A percentile compares a stretch with the other conserved stretches of the same genome.
Evolutionary conservation across 2,329 filamentous ascomycete species (phyloP).

Genomic region (Paramyrothecium sp.): DNA sequence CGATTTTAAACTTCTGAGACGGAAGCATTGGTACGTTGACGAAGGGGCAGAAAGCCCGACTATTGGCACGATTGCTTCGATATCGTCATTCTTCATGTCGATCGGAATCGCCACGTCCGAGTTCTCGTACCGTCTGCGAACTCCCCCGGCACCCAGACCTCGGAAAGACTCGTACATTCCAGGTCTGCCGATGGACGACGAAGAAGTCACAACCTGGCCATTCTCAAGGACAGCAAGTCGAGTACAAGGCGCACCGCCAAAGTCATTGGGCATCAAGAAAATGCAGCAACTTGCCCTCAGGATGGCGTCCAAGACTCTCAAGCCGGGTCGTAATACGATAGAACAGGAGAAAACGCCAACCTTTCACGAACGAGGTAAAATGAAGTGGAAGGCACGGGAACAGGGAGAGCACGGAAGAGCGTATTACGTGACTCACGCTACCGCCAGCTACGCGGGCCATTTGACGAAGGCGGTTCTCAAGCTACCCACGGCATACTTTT

Average conservation of each 20-base stretch:
- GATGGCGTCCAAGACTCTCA: slow-evolving; percentile 28
- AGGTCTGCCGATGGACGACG: background rate
- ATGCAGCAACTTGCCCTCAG: slow-evolving; percentile 26
- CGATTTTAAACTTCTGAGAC: slow-evolving; percentile 50
- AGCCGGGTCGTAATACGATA: slow-evolving; percentile 42
- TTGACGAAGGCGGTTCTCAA: slow-evolving; percentile 61
- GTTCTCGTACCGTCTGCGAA: background rate
- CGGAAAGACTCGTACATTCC: no score
- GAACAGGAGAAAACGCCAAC: slow-evolving; percentile 11
- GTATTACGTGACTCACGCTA: slow-evolving; percentile 29
- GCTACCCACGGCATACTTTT: slow-evolving; percentile 65
- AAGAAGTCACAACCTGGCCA: slow-evolving; percentile 1
- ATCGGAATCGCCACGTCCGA: slow-evolving; percentile 31
- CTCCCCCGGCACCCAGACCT: no score
- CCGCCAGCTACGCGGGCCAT: slow-evolving; percentile 56
- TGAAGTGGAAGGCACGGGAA: slow-evolving; percentile 21
- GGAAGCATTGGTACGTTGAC: slow-evolving; percentile 60
- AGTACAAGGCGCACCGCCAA: background rate
- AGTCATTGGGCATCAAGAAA: slow-evolving; percentile 7
- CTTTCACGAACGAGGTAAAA: slow-evolving; percentile 17
- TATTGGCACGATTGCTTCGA: slow-evolving; percentile 61
- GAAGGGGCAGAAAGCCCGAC: slow-evolving; percentile 65
- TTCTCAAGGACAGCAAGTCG: slow-evolving; percentile 11
- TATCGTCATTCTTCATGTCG: slow-evolving; percentile 64
- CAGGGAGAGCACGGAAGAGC: slow-evolving; percentile 20